Evolutionary conservation across 345 rosid genomes (phyloP).

Genomic region (Conringia planisiliqua): DNA sequence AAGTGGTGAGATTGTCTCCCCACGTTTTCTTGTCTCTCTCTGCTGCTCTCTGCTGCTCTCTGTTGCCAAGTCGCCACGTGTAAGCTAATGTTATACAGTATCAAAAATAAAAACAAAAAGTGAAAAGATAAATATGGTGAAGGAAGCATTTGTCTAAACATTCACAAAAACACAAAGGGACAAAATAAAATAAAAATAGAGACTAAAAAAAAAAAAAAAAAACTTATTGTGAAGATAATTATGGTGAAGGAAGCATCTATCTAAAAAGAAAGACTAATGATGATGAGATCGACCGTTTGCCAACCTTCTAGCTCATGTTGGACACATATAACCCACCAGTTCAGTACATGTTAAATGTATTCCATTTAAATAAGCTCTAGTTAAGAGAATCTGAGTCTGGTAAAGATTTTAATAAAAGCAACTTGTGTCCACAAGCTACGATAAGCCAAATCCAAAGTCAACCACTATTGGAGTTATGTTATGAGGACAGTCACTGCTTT

Average conservation of each 20-base stretch:
- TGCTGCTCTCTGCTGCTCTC: neutral
- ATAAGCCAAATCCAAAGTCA: slow-evolving; percentile 5
- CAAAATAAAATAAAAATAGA: too few relatives aligned
- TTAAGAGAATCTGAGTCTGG: slow-evolving; percentile 9
- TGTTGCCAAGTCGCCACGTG: neutral
- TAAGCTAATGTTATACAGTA: neutral
- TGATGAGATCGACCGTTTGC: neutral
- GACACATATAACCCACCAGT: neutral
- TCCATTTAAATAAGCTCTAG: neutral
- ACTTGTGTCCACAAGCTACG: neutral
- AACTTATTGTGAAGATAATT: too few relatives aligned
- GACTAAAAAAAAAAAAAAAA: too few relatives aligned
- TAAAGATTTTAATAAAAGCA: neutral
- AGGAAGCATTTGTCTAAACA: too few relatives aligned
- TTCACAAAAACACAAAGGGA: too few relatives aligned
- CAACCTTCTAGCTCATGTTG: neutral
- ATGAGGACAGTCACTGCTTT: neutral
- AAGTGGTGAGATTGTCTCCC: slow-evolving; percentile 6
- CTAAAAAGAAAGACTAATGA: neutral
- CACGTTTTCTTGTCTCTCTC: neutral
- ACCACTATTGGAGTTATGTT: slow-evolving; percentile 16
- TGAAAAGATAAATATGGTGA: too few relatives aligned
- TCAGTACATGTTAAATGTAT: neutral
- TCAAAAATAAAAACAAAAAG: too few relatives aligned
- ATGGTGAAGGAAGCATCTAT: neutral